Percentiles rank a stretch among this genome's conserved stretches.
Conservation (phyloP, 495 filamentous ascomycete species). For the Staphylotrichum longicolle region DNA sequence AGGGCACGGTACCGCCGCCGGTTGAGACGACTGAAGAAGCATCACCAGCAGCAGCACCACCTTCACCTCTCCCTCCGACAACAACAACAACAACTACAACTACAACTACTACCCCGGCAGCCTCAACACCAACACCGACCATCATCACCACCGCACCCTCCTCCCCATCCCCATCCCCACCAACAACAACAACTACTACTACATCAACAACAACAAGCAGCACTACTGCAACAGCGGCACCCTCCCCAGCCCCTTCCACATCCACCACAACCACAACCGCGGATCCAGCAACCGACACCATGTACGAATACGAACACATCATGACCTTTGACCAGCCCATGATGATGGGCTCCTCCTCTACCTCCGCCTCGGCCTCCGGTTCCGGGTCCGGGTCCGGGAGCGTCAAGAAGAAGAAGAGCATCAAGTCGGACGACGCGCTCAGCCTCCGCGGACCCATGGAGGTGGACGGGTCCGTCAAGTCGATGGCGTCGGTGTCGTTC, state of each 20-base stretch:
- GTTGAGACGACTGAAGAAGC: not conserved
- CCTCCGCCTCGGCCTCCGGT: slow-evolving; percentile 5
- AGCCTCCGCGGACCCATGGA: slow-evolving; percentile 39
- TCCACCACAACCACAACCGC: slow-evolving; percentile 7
- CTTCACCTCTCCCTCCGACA: not conserved
- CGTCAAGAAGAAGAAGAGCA: slow-evolving; percentile 32
- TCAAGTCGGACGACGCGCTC: slow-evolving; percentile 35
- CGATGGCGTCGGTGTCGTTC: slow-evolving; percentile 33
- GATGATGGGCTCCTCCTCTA: slow-evolving; percentile 14
- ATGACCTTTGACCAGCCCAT: slow-evolving; percentile 36
- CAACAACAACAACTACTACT: not conserved
- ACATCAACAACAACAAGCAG: not conserved
- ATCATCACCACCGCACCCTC: slow-evolving; percentile 3
- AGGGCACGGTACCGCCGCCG: slow-evolving; percentile 19
- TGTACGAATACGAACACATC: slow-evolving; percentile 39
- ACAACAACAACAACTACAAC: slow-evolving; percentile 9
- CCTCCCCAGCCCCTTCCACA: not conserved
- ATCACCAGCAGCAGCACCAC: too few species aligned
- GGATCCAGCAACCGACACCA: slow-evolving; percentile 14
- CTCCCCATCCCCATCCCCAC: slow-evolving; percentile 7
- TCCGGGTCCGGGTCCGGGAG: not conserved
- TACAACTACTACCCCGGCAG: slow-evolving; percentile 5
- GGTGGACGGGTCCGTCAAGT: slow-evolving; percentile 42
- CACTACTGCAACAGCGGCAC: not conserved
- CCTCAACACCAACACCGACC: slow-evolving; percentile 1